Evolutionary conservation across 768 basidiomycete genomes (phyloP).

Genomic region (Hemileccinum impolitum): DNA sequence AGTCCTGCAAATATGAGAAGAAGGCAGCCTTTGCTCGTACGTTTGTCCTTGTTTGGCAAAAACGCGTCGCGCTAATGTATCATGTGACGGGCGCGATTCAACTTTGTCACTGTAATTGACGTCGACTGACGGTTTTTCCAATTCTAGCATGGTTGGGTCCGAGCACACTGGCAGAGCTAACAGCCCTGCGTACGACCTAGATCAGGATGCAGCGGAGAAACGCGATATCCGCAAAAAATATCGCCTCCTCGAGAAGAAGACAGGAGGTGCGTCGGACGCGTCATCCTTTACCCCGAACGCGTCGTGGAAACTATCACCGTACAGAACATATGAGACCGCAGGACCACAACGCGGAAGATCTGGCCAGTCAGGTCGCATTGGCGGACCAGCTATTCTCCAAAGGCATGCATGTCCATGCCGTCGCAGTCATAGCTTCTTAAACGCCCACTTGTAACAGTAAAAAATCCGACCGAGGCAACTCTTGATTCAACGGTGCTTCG

Average conservation of each 20-base stretch:
- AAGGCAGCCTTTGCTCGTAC: neutral
- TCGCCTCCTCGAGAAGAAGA: slow-evolving; percentile 57
- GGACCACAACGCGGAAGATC: slow-evolving; percentile 53
- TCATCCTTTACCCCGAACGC: neutral
- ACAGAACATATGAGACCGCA: slow-evolving; percentile 49
- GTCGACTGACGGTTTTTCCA: neutral
- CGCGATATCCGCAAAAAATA: slow-evolving; percentile 72
- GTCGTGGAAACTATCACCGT: neutral
- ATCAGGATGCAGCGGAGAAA: slow-evolving; percentile 80
- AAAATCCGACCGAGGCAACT: slow-evolving; percentile 82
- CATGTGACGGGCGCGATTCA: slow-evolving; percentile 18
- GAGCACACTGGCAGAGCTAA: slow-evolving; percentile 5
- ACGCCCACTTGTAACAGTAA: slow-evolving; percentile 43
- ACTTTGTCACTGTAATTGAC: neutral
- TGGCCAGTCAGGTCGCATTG: slow-evolving; percentile 51
- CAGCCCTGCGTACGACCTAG: slow-evolving; percentile 68
- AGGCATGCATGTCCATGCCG: slow-evolving; percentile 36
- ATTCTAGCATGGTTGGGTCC: slow-evolving; percentile 17
- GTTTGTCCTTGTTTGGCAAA: slow-evolving; percentile 22
- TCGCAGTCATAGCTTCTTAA: slow-evolving; percentile 2
- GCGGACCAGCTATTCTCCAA: slow-evolving; percentile 64
- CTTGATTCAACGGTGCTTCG: slow-evolving; percentile 83
- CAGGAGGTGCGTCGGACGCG: slow-evolving; percentile 51
- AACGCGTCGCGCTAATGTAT: slow-evolving; percentile 22
- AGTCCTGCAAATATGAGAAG: neutral